Conservation (phyloP, 2,329 filamentous ascomycete genomes). For the Madurella mycetomatis region DNA sequence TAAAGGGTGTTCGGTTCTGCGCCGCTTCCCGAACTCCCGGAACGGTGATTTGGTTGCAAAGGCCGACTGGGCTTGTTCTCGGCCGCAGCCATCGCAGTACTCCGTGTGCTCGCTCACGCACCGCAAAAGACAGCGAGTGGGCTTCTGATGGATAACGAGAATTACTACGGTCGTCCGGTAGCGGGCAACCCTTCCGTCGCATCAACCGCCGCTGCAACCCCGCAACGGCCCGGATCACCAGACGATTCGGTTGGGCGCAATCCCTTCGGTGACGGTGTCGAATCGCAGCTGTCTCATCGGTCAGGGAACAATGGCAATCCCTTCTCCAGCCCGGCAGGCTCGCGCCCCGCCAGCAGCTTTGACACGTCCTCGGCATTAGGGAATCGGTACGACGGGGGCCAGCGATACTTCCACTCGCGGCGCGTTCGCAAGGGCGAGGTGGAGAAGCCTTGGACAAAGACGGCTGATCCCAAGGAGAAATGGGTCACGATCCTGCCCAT, state of each 20-base stretch:
- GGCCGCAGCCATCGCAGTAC: not conserved
- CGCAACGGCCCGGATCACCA: conserved; percentile 40
- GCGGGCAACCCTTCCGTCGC: conserved; percentile 29
- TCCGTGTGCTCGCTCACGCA: not conserved
- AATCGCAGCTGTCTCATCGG: conserved; percentile 34
- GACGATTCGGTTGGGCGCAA: conserved; percentile 38
- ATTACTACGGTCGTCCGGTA: conserved; percentile 8
- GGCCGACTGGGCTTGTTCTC: not conserved
- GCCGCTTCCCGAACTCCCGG: no score
- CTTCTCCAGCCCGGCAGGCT: conserved; percentile 42
- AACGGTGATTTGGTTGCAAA: no score
- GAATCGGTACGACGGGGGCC: conserved; percentile 36
- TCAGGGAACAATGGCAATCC: conserved; percentile 34
- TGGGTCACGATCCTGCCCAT: conserved; percentile 80
- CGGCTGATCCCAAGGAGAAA: conserved; percentile 72
- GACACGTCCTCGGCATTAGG: conserved; percentile 41
- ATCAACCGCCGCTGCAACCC: conserved; percentile 37
- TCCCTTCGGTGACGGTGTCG: conserved; percentile 39
- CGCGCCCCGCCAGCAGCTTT: conserved; percentile 46
- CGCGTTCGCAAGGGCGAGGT: conserved; percentile 67
- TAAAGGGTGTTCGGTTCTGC: no score
- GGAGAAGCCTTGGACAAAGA: conserved; percentile 73
- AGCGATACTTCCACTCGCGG: conserved; percentile 68
- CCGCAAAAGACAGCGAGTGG: not conserved
- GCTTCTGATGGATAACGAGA: conserved; percentile 10